Evolutionary conservation across 345 rosid species (phyloP).

Genomic region (Populus pruinosa): DNA sequence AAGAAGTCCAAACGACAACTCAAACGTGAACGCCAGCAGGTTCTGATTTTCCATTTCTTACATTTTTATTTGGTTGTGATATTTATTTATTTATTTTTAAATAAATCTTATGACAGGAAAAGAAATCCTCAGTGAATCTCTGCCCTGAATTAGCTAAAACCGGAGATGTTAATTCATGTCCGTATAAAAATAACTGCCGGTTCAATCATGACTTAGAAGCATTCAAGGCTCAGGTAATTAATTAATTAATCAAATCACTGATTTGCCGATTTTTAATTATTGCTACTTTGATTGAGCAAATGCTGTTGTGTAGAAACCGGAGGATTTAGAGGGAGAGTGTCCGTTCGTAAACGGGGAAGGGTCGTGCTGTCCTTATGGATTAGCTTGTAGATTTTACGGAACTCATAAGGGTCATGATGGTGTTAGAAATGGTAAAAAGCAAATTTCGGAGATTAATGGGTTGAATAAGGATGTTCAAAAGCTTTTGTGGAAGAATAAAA

Average conservation of each 20-base stretch:
- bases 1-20: constrained; percentile 94
- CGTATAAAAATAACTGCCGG: constrained; percentile 62
- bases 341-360: constrained; percentile 55
- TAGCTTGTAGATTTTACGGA: constrained; percentile 75
- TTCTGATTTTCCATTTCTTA: constrained; percentile 4
- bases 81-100: not conserved
- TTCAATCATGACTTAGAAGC: constrained; percentile 80
- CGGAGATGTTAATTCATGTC: constrained; percentile 60
- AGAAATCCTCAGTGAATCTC: constrained; percentile 54
- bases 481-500: constrained; percentile 84
- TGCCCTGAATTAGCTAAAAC: constrained; percentile 72
- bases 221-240: constrained; percentile 64
- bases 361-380: constrained; percentile 60
- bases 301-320: constrained; percentile 63
- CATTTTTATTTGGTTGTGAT: not conserved
- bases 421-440: constrained; percentile 18
- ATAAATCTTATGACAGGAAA: constrained; percentile 33
- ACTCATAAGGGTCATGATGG: constrained; percentile 43
- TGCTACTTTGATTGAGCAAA: not conserved
- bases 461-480: constrained; percentile 76
- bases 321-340: constrained; percentile 84
- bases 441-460: constrained; percentile 54
- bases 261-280: not conserved
- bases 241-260: not conserved
- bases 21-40: constrained; percentile 84